These are phyloP conservation scores for Nematodospora anomalae DNA, from an alignment of 1,139 yeast genomes.

Conservation along the genomic window DNA sequence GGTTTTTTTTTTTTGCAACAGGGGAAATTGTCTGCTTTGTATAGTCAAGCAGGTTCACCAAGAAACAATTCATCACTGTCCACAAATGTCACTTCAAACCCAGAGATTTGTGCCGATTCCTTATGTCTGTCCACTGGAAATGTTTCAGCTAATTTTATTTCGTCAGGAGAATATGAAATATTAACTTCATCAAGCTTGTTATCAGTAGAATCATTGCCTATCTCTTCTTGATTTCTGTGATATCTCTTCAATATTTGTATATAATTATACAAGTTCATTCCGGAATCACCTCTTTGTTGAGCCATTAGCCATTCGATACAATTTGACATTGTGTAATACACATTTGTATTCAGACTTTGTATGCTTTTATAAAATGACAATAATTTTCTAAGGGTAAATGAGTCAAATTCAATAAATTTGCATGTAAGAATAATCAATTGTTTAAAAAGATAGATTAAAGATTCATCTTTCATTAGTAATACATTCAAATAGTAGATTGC, in stretches of 20 bases:
- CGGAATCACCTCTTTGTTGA: constrained; percentile 6
- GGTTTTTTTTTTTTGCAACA: constrained; percentile 11
- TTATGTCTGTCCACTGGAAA: constrained; percentile 4
- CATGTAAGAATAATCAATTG: constrained; percentile 1
- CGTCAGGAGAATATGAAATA: constrained; percentile 7
- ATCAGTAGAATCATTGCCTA: background rate
- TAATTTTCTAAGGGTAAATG: constrained; percentile 6
- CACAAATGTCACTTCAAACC: constrained; percentile 9
- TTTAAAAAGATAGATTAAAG: constrained; percentile 10
- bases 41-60: background rate
- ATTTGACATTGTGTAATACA: constrained; percentile 4
- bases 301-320: constrained; percentile 15
- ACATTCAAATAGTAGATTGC: constrained; percentile 14
- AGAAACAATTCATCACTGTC: constrained; percentile 3
- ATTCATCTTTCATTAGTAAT: constrained; percentile 28
- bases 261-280: background rate
- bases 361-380: constrained; percentile 9
- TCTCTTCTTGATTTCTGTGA: background rate
- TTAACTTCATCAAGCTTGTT: background rate
- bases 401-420: background rate
- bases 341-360: constrained; percentile 7
- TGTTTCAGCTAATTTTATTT: constrained; percentile 4
- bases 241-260: constrained; percentile 2
- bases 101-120: constrained; percentile 7
- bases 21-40: background rate